Conservation (phyloP, 257 asterid species). For the Oldenlandia corymbosa region DNA sequence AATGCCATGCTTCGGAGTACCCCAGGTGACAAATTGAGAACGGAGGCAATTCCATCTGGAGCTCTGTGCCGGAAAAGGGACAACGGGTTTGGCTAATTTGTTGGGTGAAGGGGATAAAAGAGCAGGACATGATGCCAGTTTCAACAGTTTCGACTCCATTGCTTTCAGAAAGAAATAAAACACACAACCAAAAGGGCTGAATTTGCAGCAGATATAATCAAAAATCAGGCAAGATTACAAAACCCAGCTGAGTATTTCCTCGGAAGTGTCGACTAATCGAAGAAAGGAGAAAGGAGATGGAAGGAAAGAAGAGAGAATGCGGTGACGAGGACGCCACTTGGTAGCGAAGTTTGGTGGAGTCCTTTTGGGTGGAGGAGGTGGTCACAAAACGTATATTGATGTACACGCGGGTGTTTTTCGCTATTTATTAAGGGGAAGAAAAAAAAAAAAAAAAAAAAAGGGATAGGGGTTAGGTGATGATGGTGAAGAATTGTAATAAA, state of each 20-base stretch:
- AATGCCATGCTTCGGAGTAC: slow-evolving; percentile 20
- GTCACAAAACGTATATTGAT: no score
- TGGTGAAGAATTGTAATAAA: no score
- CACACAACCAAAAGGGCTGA: background rate
- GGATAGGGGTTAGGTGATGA: background rate
- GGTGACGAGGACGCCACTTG: background rate
- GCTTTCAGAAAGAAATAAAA: no score
- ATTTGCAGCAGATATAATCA: no score
- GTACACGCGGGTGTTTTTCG: background rate
- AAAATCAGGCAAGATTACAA: no score
- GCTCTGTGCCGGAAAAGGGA: slow-evolving; percentile 13
- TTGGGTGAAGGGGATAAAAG: slow-evolving; percentile 11
- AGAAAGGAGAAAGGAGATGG: no score
- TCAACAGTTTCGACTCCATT: slow-evolving; percentile 56
- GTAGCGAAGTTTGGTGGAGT: background rate
- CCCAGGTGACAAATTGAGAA: slow-evolving; percentile 25
- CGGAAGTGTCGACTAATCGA: no score
- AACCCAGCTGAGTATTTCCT: no score
- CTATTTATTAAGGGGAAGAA: background rate
- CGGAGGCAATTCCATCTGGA: slow-evolving; percentile 15
- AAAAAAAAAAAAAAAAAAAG: no score
- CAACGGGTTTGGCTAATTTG: slow-evolving; percentile 21
- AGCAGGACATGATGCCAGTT: slow-evolving; percentile 33
- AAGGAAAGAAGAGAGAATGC: background rate
- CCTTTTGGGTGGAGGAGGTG: no score